Conservation (phyloP, 148 eudicot species). For the Cornus suecica region DNA sequence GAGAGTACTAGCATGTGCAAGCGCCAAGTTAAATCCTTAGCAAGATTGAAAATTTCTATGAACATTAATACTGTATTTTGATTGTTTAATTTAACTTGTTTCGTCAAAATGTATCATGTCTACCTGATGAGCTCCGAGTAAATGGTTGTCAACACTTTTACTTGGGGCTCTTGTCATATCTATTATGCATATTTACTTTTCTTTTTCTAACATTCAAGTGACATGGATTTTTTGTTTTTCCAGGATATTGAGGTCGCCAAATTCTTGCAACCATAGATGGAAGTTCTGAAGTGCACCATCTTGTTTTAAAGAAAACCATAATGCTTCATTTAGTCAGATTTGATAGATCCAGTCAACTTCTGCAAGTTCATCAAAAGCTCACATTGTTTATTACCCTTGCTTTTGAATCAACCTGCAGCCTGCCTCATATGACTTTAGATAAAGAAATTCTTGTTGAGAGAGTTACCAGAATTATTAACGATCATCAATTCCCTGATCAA, state of each 20-base stretch:
- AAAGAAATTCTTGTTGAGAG: slow-evolving; percentile 36
- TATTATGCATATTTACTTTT: too few relatives aligned
- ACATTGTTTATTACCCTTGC: slow-evolving; percentile 12
- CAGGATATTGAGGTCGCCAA: background rate
- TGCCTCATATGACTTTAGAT: slow-evolving; percentile 18
- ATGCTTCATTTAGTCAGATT: slow-evolving; percentile 18
- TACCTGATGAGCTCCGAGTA: too few relatives aligned
- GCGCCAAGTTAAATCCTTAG: too few relatives aligned
- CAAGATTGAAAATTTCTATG: too few relatives aligned
- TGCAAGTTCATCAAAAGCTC: slow-evolving; percentile 16
- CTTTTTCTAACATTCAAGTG: too few relatives aligned
- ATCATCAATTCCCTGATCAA: slow-evolving; percentile 67
- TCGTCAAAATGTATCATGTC: too few relatives aligned
- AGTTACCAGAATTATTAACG: slow-evolving; percentile 60
- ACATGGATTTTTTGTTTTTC: background rate
- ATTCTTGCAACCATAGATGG: background rate
- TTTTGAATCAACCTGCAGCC: slow-evolving; percentile 25
- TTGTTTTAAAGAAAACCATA: background rate
- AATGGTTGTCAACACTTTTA: too few relatives aligned
- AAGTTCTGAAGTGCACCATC: background rate
- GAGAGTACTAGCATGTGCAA: too few relatives aligned
- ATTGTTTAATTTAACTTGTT: too few relatives aligned
- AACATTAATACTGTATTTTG: too few relatives aligned
- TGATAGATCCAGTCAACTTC: slow-evolving; percentile 8
- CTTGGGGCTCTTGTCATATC: too few relatives aligned